Evolutionary conservation across 202 grass and related monocot species (phyloP), one percentile per base, ranked within the genome.

Genomic region (Brachypodium distachyon): DNA sequence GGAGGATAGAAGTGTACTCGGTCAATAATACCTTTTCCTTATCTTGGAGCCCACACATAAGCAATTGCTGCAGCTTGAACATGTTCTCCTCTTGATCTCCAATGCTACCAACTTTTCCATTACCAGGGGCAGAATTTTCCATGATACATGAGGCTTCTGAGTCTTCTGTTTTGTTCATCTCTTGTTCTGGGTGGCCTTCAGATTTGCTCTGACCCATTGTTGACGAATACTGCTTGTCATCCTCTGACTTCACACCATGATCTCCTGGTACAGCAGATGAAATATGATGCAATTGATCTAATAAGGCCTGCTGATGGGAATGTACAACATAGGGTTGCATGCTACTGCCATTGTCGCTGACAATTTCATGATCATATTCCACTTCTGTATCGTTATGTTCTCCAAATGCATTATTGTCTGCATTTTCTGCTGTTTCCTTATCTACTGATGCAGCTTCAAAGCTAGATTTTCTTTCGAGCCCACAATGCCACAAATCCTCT

Each of bases 1-100:
- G 68, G 11, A 93, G 84, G 58, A 93, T 69, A 23, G 87, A 87
- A 44, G 84, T 93, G 65, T 90, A 93, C 23, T 90, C 87, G 0
- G 64, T 64, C 42, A 93, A 52, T 50, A 90, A 42, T 63, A 82
- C 55, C 49, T 80, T 93, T 75, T 93, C 87, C 80, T 81, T 90
- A 60, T 77, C 84, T 85, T 93, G 81, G 28, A 85, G 78, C 14
- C 69, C 74, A 72, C 60, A 80, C 65, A 85, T 72, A 80, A 90
- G 87, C 77, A 87, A 61, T 32, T 85, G 29, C 25, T 93, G 77
- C 43, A 90, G 67, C 59, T 87, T 81, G 21, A 34, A 29, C 66
- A 87, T 80, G 66, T 1, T 25, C 4, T 48, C 80, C 25, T 87
- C 84, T 82, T 85, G 65, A 47, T 80, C 77, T 68, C 29, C 51